Base-by-base conservation (phyloP, 208 protist genomes). In the Crithidia brevicula region DNA sequence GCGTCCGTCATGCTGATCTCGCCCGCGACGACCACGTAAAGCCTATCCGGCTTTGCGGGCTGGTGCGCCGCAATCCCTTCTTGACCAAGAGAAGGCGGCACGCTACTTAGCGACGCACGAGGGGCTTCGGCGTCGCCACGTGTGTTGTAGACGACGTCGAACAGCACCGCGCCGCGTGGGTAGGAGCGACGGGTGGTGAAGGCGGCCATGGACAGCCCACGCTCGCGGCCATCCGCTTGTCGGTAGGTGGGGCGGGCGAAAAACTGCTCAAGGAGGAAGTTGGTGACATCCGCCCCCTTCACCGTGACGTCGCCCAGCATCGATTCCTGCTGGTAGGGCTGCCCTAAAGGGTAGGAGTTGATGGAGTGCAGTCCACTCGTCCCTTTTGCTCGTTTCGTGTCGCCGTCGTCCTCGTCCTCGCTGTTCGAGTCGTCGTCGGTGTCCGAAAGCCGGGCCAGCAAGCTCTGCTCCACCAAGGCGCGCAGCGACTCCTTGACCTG, bases 231-330 rank as follows among this genome's bases (percentile, higher is more conserved):
- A n/a, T 71, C 65, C 3, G 54, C 56, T 0, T 20, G 52, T 2
- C 56, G 34, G 47, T 71, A 71, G 20, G 65, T 53, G 20, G 40
- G 65, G 27, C 54, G 65, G 11, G 65, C 1, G 16, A 71, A 71
- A 4, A 71, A 40, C 3, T 71, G 36, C 5, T 11, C 18, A 22
- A 71, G 53, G 6, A 71, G 30, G 43, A 71, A 71, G 45, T 34
- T 53, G n/a, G 65, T 71, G 33, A 50, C 65, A 23, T 53, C 54
- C 10, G 54, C 52, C 4, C 34, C 52, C 20, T 71, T 71, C 31
- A 62, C 56, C 22, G 22, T 54, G 7, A 71, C 65, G 15, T 71
- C 45, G 34, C 53, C 34, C 30, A 5, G n/a, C 53, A 46, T 27
- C 22, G 34, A 4, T 33, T 31, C n/a, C n/a, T n/a, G n/a, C n/a